phyloP scores from a whole-genome alignment of 208 protist species.

The Leishmania turanica region DNA sequence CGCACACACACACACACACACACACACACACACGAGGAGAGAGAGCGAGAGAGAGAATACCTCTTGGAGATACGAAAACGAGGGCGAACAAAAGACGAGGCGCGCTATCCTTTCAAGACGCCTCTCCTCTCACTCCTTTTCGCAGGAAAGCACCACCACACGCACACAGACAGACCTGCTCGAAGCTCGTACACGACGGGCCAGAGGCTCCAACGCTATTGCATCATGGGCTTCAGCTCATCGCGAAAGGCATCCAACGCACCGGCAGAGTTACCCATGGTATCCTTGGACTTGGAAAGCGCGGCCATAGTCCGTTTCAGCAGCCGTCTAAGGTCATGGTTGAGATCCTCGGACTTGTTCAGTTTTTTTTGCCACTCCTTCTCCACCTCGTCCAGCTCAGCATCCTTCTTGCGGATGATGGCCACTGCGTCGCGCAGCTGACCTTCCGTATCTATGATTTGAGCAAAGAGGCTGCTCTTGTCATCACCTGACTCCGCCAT shows the following conservation, averaged over 20 bases:
- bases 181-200: not conserved
- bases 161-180: not conserved
- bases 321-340: slow-evolving; percentile 27
- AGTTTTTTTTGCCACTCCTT: slow-evolving; percentile 20
- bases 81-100: not conserved
- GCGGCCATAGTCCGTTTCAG: slow-evolving; percentile 40
- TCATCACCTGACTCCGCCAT: slow-evolving; percentile 25
- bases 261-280: slow-evolving; percentile 34
- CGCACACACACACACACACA: not conserved
- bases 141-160: not conserved
- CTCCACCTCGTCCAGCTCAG: slow-evolving; percentile 24
- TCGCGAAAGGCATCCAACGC: slow-evolving; percentile 39
- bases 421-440: slow-evolving; percentile 36
- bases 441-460: slow-evolving; percentile 31
- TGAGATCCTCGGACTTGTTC: slow-evolving; percentile 25
- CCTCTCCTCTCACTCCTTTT: not conserved
- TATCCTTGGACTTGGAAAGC: slow-evolving; percentile 31
- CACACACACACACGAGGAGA: not conserved
- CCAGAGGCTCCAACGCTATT: slow-evolving; percentile 10
- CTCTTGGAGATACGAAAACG: not conserved
- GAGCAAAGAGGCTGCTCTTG: slow-evolving; percentile 29
- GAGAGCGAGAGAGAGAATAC: not conserved
- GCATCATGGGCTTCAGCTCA: slow-evolving; percentile 35
- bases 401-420: slow-evolving; percentile 21
- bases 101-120: not conserved